Conservation (phyloP, 2,329 filamentous ascomycete species). For the Coniosporium tulheliwenetii region DNA sequence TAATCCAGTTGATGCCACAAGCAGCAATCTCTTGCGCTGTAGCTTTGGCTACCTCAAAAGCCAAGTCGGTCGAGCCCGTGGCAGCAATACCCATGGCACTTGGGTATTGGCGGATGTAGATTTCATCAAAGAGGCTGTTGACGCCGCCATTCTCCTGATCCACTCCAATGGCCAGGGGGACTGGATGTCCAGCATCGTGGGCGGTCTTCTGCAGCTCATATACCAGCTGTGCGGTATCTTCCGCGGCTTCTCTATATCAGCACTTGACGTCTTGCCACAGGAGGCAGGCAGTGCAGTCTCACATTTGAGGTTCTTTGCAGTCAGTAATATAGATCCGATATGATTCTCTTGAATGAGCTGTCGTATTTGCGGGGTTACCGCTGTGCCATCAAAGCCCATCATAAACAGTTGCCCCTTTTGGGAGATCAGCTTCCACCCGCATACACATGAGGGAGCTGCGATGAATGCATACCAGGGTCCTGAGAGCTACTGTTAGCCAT, state of each 20-base stretch:
- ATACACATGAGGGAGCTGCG: slow-evolving; percentile 7
- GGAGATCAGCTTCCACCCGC: slow-evolving; percentile 22
- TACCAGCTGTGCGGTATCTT: slow-evolving; percentile 75
- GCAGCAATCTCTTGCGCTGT: slow-evolving; percentile 85
- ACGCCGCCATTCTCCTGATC: slow-evolving; percentile 98
- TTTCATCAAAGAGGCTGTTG: slow-evolving; percentile 90
- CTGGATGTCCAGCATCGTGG: slow-evolving; percentile 74
- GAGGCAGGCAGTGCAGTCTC: slow-evolving; percentile 12
- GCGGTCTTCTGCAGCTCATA: slow-evolving; percentile 88
- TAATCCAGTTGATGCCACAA: slow-evolving; percentile 89
- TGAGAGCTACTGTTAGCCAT: slow-evolving; percentile 21
- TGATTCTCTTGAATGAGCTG: slow-evolving; percentile 71
- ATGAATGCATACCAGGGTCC: slow-evolving; percentile 23
- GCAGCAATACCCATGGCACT: slow-evolving; percentile 96
- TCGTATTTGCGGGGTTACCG: slow-evolving; percentile 69
- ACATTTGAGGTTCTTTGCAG: slow-evolving; percentile 79
- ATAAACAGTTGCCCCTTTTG: slow-evolving; percentile 63
- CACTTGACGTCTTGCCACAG: slow-evolving; percentile 1
- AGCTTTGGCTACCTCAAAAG: slow-evolving; percentile 81
- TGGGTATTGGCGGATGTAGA: slow-evolving; percentile 90
- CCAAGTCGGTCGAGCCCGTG: slow-evolving; percentile 68
- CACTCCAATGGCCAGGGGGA: slow-evolving; percentile 76
- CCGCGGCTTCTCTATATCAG: slow-evolving; percentile 50
- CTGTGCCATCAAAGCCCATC: slow-evolving; percentile 76
- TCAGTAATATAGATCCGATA: slow-evolving; percentile 73